These are phyloP conservation scores for Fistulifera solaris DNA, from an alignment of 108 stramenopile genomes.

Conservation along the genomic window DNA sequence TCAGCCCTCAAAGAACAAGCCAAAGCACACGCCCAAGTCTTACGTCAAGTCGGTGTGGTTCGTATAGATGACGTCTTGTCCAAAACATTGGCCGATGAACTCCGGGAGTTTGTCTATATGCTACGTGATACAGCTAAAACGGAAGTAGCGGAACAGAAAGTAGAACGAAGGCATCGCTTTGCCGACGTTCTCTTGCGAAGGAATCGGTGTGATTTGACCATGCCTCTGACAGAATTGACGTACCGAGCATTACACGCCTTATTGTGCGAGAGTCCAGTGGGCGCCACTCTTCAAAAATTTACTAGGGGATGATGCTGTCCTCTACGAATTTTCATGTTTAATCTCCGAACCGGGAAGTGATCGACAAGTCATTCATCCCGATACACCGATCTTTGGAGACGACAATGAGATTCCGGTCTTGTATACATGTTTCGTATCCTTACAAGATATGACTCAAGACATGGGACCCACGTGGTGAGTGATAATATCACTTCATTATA, in stretches of 20 bases:
- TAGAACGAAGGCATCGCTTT: constrained; percentile 47
- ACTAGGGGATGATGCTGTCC: constrained; percentile 39
- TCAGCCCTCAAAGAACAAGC: constrained; percentile 32
- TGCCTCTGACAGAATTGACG: constrained; percentile 36
- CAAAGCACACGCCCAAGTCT: constrained; percentile 44
- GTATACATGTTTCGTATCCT: constrained; percentile 71
- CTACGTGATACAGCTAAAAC: constrained; percentile 26
- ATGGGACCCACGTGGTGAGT: constrained; percentile 65
- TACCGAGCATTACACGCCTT: constrained; percentile 29
- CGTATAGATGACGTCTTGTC: constrained; percentile 64
- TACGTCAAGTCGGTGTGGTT: constrained; percentile 58
- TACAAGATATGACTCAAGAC: constrained; percentile 61
- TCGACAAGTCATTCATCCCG: constrained; percentile 78
- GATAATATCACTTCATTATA: no score
- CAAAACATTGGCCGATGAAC: constrained; percentile 30
- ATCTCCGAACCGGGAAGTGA: constrained; percentile 67
- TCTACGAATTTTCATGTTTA: constrained; percentile 64
- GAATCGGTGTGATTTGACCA: constrained; percentile 71
- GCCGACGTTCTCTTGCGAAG: constrained; percentile 69
- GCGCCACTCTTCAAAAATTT: constrained; percentile 32
- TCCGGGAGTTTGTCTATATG: constrained; percentile 41
- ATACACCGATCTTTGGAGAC: constrained; percentile 44
- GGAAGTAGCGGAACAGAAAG: constrained; percentile 30
- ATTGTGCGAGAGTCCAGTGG: constrained; percentile 38
- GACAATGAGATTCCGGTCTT: constrained; percentile 39